Percentiles rank a stretch among this genome's conserved stretches.
These are phyloP conservation scores for Ottelia alismoides DNA, from an alignment of 106 monocot species.

Conservation along the genomic window DNA sequence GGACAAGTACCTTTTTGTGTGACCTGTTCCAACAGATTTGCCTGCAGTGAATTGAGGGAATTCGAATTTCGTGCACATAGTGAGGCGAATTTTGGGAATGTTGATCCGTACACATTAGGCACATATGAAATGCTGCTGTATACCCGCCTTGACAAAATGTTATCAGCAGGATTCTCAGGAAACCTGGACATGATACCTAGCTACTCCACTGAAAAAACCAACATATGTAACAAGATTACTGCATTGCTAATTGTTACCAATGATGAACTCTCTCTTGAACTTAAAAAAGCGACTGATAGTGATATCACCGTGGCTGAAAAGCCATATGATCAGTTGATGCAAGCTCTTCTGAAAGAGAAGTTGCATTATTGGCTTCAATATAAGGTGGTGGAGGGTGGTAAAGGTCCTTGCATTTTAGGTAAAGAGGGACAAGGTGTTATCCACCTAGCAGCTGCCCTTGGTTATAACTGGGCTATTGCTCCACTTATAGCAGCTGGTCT, in stretches of 20 bases:
- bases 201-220: constrained; percentile 16
- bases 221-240: constrained; percentile 31
- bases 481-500: constrained; percentile 39
- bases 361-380: constrained; percentile 46
- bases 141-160: constrained; percentile 55
- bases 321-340: constrained; percentile 24
- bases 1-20: constrained; percentile 44
- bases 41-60: constrained; percentile 52
- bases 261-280: constrained; percentile 42
- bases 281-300: constrained; percentile 20
- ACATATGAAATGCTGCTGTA: constrained; percentile 38
- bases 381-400: constrained; percentile 45
- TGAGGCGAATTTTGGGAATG: constrained; percentile 21
- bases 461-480: constrained; percentile 48
- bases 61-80: constrained; percentile 51
- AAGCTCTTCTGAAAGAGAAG: constrained; percentile 30
- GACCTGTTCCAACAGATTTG: constrained; percentile 32
- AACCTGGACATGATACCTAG: constrained; percentile 4
- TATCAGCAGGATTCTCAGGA: constrained; percentile 12
- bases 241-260: constrained; percentile 32
- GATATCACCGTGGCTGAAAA: constrained; percentile 17
- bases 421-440: constrained; percentile 35
- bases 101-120: constrained; percentile 14
- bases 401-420: constrained; percentile 34
- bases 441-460: constrained; percentile 57